Base-by-base conservation (phyloP, 202 grass and related monocot species). In the Tripidium arundinaceum region DNA sequence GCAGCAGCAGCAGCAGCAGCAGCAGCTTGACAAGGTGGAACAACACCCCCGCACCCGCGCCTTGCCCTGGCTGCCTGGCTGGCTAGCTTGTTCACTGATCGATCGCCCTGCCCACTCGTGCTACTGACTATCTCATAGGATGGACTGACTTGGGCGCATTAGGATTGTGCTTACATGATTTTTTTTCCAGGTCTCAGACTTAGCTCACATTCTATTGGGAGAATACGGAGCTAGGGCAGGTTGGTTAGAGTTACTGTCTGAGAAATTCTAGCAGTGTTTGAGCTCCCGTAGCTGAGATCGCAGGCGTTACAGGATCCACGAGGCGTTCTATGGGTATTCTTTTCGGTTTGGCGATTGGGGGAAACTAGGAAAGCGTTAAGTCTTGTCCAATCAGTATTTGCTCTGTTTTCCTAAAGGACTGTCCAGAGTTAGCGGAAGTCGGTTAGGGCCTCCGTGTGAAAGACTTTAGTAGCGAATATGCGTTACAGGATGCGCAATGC, bases 11-110 rank as follows among this genome's bases (percentile, higher is more conserved):
- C 65, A 67, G 31, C 31, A 33, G 68, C 68, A 70, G 68, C 68
- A 71, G 58, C 58, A 62, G 68, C 79, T 86, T 58, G 86, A 89
- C 43, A 87, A 91, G 81, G 81, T 91, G 65, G 74, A 83, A 36
- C 10, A 36, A 55, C 52, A 54, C 18, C 4, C 5, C 65, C 58
- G 52, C 52, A 21, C 13, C 7, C 8, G n/a, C 58, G 0, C 24
- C 9, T 60, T 27, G 57, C 47, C 71, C 41, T 43, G 31, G 7
- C 38, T 33, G 2, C 21, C 4, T 79, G 28, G 4, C 82, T 70
- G 8, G 55, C 79, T 77, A 14, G 38, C 80, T 79, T 41, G 9
- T 41, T 69, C 81, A 0, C 7, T 55, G 47, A 50, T 59, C 68
- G 50, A 50, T 66, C 68, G 11, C 11, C 34, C 62, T 2, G 11